Base-by-base conservation (phyloP, 768 basidiomycete genomes). In the Collybia sp. region DNA sequence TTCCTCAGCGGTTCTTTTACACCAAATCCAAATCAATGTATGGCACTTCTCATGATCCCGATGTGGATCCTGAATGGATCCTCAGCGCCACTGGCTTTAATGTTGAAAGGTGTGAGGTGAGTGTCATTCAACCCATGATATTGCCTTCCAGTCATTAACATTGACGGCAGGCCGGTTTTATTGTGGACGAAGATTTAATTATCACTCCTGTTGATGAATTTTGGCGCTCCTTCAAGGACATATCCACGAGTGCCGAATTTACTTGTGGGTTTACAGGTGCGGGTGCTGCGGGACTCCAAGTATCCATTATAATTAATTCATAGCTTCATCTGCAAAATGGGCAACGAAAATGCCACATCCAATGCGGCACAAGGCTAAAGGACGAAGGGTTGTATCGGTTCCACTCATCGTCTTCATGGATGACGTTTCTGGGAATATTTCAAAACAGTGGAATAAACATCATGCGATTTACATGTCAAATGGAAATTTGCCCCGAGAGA, bases 361-460 rank as follows among this genome's bases (percentile, higher is more conserved):
- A 30, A 30, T 49, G 37, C 43, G 44, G n/a, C 20, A 37, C 8
- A 30, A 25, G 5, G 47, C 51, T 20, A 40, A 34, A 5, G 47
- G 43, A 10, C 17, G 40, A 12, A 40, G 25, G 18, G 43, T 52
- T 9, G 45, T 48, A 17, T 17, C 38, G 8, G 51, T 49, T 2
- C 43, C 33, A 12, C 42, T 46, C 13, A 42, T 40, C 12, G 19
- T 45, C 33, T 52, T 45, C 38, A 35, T 40, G 59, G 67, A 70
- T 25, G 62, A 71, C 37, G 54, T 70, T 0, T 70, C 60, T 0
- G 68, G 58, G 0, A 69, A 70, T 30, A 44, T 52, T 2, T 65
- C 54, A 3, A 70, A 67, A 34, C 67, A 68, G 18, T 72, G 35
- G 35, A 37, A 37, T 18, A 37, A 37, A 18, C 13, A 37, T 18